phyloP scores from a whole-genome alignment of 768 basidiomycete genomes.

The Tylopilus plumbeoviolaceoides region DNA sequence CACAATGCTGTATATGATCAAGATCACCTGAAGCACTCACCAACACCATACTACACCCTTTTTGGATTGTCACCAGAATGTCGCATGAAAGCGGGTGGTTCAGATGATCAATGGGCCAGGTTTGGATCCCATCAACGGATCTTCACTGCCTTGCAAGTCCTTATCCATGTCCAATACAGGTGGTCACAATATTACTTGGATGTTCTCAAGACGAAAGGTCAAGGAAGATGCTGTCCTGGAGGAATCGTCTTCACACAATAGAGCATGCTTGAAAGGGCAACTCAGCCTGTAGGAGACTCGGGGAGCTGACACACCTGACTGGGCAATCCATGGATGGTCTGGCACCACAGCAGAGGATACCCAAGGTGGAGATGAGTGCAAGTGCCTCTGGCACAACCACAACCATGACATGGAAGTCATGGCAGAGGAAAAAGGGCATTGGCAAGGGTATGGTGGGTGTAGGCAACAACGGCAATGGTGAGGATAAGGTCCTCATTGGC shows the following conservation, averaged over 20 bases:
- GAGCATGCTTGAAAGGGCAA: constrained; percentile 18
- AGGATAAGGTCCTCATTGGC: too few relatives aligned
- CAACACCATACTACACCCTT: constrained; percentile 52
- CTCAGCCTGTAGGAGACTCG: constrained; percentile 35
- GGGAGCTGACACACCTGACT: constrained; percentile 5
- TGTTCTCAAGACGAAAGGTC: constrained; percentile 31
- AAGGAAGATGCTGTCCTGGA: constrained; percentile 15
- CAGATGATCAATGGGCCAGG: constrained; percentile 32
- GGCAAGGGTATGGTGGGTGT: neutral
- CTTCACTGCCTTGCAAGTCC: neutral
- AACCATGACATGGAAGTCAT: neutral
- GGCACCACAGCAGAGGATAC: too few relatives aligned
- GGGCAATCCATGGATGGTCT: constrained; percentile 15
- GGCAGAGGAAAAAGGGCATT: neutral
- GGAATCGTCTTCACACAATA: constrained; percentile 21
- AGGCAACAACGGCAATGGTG: neutral
- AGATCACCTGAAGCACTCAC: constrained; percentile 12
- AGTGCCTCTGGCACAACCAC: too few relatives aligned
- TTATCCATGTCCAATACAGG: constrained; percentile 9
- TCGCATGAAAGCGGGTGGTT: constrained; percentile 41
- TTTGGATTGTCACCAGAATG: constrained; percentile 46
- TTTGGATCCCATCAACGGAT: constrained; percentile 4
- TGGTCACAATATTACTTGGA: constrained; percentile 29
- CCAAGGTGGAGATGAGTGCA: too few relatives aligned
- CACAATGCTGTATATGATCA: constrained; percentile 10